phyloP scores from a whole-genome alignment of 495 filamentous ascomycete genomes.

The Talaromyces proteolyticus region DNA sequence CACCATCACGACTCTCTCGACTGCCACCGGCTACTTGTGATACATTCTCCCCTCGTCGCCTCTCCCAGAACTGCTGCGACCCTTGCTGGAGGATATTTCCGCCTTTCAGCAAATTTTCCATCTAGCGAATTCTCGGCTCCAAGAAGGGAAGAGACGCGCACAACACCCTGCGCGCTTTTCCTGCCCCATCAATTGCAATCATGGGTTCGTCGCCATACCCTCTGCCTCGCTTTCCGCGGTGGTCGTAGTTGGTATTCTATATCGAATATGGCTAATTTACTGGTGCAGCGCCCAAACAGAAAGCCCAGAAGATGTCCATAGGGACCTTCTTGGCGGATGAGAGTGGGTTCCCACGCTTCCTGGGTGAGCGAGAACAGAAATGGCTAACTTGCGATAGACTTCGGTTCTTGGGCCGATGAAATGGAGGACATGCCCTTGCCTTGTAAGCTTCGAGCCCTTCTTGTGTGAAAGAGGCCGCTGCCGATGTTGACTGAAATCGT shows the following conservation, averaged over 20 bases:
- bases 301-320: constrained; percentile 89
- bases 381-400: constrained; percentile 52
- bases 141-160: constrained; percentile 35
- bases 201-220: constrained; percentile 64
- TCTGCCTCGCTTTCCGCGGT: not conserved
- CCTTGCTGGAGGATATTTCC: no score
- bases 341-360: constrained; percentile 48
- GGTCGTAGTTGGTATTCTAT: constrained; percentile 5
- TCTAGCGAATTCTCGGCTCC: constrained; percentile 4
- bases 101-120: not conserved
- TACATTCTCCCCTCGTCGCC: no score
- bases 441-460: no score
- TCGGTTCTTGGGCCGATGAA: constrained; percentile 97
- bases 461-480: no score
- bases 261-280: constrained; percentile 27
- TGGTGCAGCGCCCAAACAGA: constrained; percentile 76
- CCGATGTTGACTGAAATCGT: no score
- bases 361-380: constrained; percentile 10
- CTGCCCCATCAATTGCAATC: constrained; percentile 57
- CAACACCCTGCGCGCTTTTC: constrained; percentile 42
- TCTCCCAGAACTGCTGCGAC: no score
- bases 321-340: constrained; percentile 85
- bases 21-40: no score
- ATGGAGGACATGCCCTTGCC: constrained; percentile 79
- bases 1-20: no score